Conservation (phyloP, 441 rosid genomes). For the Viola pubescens region DNA sequence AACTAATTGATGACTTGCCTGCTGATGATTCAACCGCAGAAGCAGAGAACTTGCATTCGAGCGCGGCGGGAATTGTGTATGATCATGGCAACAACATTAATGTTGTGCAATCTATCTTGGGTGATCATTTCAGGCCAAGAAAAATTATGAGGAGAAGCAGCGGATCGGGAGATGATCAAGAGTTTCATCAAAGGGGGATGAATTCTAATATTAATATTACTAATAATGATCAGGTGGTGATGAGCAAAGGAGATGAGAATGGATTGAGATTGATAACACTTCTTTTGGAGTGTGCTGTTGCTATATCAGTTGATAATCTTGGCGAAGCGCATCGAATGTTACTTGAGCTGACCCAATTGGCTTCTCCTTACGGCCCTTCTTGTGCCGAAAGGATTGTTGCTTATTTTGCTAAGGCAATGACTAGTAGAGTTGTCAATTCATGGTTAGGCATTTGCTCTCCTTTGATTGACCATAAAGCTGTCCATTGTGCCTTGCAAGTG, state of each 20-base stretch:
- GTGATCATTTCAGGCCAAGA: conserved; percentile 21
- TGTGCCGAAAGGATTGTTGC: conserved; percentile 60
- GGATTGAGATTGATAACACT: conserved; percentile 38
- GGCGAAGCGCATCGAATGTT: conserved; percentile 53
- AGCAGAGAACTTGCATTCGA: conserved; percentile 24
- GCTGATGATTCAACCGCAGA: conserved; percentile 14
- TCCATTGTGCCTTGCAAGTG: conserved; percentile 39
- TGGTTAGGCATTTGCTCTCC: conserved; percentile 58
- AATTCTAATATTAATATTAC: conserved; percentile 9
- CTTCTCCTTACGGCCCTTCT: conserved; percentile 52
- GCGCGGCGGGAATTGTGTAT: conserved; percentile 16
- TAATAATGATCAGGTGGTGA: conserved; percentile 10
- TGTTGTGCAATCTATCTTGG: conserved; percentile 11
- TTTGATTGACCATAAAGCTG: conserved; percentile 32
- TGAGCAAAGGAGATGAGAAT: conserved; percentile 26
- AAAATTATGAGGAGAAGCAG: conserved; percentile 19
- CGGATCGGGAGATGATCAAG: conserved; percentile 9
- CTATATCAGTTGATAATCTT: conserved; percentile 55
- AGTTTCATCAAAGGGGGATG: conserved; percentile 22
- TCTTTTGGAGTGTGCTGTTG: conserved; percentile 52
- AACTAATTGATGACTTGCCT: conserved; percentile 43
- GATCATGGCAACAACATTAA: conserved; percentile 10
- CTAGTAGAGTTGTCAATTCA: conserved; percentile 51
- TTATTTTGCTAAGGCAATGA: conserved; percentile 60
- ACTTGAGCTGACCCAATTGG: conserved; percentile 60